These are phyloP conservation scores for Paraconiothyrium sp. DNA, from an alignment of 2,329 filamentous ascomycete species.

Conservation along the genomic window DNA sequence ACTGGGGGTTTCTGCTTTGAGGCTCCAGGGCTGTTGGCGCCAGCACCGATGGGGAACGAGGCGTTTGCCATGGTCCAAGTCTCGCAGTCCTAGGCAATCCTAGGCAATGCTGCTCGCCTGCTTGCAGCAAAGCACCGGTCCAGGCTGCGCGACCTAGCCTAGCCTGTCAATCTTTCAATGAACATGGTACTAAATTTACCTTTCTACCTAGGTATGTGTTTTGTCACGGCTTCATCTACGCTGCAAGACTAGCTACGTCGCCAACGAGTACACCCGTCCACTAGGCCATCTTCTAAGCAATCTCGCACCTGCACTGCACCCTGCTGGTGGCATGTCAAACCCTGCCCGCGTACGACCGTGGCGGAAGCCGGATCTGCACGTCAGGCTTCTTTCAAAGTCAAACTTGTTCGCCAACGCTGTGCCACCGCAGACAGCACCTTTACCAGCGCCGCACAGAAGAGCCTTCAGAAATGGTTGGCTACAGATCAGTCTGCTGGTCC, in stretches of 20 bases:
- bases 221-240: conserved; percentile 9
- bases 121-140: conserved; percentile 6
- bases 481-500: neutral
- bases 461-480: conserved; percentile 13
- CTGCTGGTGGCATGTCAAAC: conserved; percentile 4
- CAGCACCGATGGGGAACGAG: too few species aligned
- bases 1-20: neutral
- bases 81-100: neutral
- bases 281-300: neutral
- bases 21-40: neutral
- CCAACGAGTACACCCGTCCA: neutral
- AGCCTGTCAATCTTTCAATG: neutral
- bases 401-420: conserved; percentile 34
- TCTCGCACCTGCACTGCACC: conserved; percentile 8
- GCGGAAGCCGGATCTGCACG: conserved; percentile 30
- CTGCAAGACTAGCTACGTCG: neutral
- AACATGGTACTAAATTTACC: conserved; percentile 1
- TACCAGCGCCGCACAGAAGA: conserved; percentile 25
- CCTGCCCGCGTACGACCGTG: conserved; percentile 17
- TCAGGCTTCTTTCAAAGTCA: conserved; percentile 38
- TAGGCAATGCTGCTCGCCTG: conserved; percentile 4
- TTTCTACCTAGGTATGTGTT: neutral
- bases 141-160: conserved; percentile 2
- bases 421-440: conserved; percentile 35
- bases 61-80: neutral